Base-by-base conservation (phyloP, 2,329 filamentous ascomycete genomes). In the Xylaria sp. region DNA sequence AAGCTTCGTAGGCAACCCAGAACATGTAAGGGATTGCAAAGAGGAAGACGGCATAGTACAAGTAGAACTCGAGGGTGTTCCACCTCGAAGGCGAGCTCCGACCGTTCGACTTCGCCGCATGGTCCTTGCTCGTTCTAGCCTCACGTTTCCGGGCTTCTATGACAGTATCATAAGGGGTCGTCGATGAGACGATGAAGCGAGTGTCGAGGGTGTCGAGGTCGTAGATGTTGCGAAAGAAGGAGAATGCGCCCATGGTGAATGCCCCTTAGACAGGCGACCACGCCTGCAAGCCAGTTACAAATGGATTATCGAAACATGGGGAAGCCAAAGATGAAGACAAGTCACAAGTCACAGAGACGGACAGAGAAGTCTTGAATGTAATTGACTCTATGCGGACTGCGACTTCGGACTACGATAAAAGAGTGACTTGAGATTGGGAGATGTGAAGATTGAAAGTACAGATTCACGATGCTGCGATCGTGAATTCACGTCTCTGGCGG, bases 1-100 rank as follows among this genome's bases (percentile, higher is more conserved):
- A 99, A 51, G 96, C 91, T 75, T 90, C 84, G 66, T 92, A 90
- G 8, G 89, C 87, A n/a, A 88, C 80, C 79, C 91, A 96, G 76
- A 96, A 91, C 92, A 99, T 99, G 69, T 86, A 82, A 7, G 91
- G 91, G 30, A 97, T 80, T 58, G 79, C 80, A 4, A 83, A 71
- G 35, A 81, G 63, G 67, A 97, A 83, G 65, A 90, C 75, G 18
- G 88, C 52, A 67, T 87, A 89, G 77, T 99, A 97, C 57, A 92
- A 67, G 72, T 85, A 88, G 77, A 94, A 97, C 76, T 99, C 94
- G 2, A 83, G 81, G 0, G 92, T 95, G 23, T 81, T 84, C 93
- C 93, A 99, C 86, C 83, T 88, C 49, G 92, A 83, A 42, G 85
- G 83, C 62, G 83, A 79, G 16, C 52, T 46, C 11, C 73, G 72